Conservation (phyloP, 2,329 filamentous ascomycete species). For the Arthrobotrys pseudoclavata region DNA sequence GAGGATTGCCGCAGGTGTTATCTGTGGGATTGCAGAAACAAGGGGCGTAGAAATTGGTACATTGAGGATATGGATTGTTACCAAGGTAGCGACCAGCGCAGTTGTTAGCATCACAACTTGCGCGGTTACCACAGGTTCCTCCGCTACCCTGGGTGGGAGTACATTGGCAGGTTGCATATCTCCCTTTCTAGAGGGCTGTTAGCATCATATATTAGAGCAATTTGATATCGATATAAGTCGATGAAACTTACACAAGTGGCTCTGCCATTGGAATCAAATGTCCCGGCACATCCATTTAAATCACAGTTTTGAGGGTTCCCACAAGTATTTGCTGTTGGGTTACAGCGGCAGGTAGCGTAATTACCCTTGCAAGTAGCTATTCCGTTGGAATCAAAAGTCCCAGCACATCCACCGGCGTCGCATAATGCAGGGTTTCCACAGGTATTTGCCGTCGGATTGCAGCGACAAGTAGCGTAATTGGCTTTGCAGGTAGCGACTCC, state of each 20-base stretch:
- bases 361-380: conserved; percentile 17
- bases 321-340: conserved; percentile 15
- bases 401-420: conserved; percentile 2
- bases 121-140: conserved; percentile 25
- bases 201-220: conserved; percentile 1
- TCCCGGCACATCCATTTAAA: not conserved
- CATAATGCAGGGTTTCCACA: conserved; percentile 4
- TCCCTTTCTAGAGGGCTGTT: conserved; percentile 20
- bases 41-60: not conserved
- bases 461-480: conserved; percentile 9
- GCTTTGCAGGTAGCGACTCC: conserved; percentile 35
- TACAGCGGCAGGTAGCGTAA: conserved; percentile 25
- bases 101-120: conserved; percentile 10
- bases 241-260: conserved; percentile 25
- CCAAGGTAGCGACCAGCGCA: conserved; percentile 5
- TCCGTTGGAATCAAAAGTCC: conserved; percentile 15
- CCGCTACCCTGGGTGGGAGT: conserved; percentile 15
- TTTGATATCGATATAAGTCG: not conserved
- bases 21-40: conserved; percentile 25
- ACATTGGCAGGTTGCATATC: conserved; percentile 37
- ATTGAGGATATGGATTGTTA: conserved; percentile 30
- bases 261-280: conserved; percentile 28
- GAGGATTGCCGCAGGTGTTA: conserved; percentile 10
- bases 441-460: conserved; percentile 4
- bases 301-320: not conserved